A percentile compares a stretch with the other conserved stretches of the same genome.
Conservation (phyloP, 352 stramenopile species). For the Phytophthora meadii region DNA sequence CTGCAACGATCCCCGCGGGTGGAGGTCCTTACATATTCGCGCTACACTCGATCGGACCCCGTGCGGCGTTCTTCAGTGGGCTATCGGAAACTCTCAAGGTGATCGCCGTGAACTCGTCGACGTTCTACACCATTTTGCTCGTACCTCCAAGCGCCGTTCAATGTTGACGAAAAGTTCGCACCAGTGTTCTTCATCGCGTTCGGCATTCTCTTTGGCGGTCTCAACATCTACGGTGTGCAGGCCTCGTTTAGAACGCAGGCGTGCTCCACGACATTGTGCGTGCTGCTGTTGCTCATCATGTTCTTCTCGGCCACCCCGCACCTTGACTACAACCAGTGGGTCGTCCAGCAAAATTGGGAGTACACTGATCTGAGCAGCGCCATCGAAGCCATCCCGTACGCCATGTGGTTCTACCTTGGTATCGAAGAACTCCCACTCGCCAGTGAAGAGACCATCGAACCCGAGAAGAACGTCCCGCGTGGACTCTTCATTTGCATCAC, state of each 20-base stretch:
- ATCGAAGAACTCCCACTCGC: slow-evolving; percentile 35
- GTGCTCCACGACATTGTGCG: slow-evolving; percentile 51
- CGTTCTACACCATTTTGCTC: slow-evolving; percentile 47
- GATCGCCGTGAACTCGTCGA: slow-evolving; percentile 58
- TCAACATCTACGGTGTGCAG: slow-evolving; percentile 62
- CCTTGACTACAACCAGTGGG: slow-evolving; percentile 61
- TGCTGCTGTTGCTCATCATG: slow-evolving; percentile 61
- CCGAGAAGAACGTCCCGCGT: slow-evolving; percentile 33
- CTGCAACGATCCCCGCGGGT: slow-evolving; percentile 54
- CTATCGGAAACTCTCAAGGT: slow-evolving; percentile 68
- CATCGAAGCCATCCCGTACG: slow-evolving; percentile 63
- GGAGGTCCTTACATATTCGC: slow-evolving; percentile 75
- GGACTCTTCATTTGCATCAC: slow-evolving; percentile 58
- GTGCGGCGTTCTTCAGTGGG: slow-evolving; percentile 39
- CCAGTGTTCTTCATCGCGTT: slow-evolving; percentile 59
- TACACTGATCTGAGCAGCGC: slow-evolving; percentile 54
- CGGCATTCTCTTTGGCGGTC: slow-evolving; percentile 55
- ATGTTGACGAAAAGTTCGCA: slow-evolving; percentile 40
- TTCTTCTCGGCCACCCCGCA: slow-evolving; percentile 56
- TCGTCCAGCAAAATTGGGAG: slow-evolving; percentile 60
- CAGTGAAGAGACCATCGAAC: slow-evolving; percentile 34
- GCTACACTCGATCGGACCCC: slow-evolving; percentile 54
- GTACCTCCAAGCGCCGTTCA: slow-evolving; percentile 56
- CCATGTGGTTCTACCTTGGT: slow-evolving; percentile 66
- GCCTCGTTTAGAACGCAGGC: slow-evolving; percentile 68